Percentiles rank a stretch among this genome's conserved stretches.
phyloP scores from a whole-genome alignment of 169 alveolate genomes.

The Babesia bigemina region DNA sequence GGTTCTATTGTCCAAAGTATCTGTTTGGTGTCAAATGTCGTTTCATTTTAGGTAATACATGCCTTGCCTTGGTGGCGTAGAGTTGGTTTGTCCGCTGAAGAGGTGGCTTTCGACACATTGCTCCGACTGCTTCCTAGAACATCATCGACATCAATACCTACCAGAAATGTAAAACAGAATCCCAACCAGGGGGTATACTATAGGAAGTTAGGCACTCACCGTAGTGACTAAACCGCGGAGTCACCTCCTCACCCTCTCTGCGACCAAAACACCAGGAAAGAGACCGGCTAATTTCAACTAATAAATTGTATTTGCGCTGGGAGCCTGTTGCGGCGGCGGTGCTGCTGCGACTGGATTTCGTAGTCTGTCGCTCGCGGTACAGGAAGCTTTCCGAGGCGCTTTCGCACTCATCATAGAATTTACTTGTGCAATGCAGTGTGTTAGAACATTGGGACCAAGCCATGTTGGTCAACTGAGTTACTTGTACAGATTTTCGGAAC shows the following conservation, averaged over 20 bases:
- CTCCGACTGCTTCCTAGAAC: slow-evolving; percentile 35
- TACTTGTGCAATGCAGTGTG: slow-evolving; percentile 18
- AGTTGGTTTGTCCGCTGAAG: background rate
- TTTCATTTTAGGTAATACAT: background rate
- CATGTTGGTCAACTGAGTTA: background rate
- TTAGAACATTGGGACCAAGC: slow-evolving; percentile 25
- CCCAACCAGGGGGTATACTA: background rate
- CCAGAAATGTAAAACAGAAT: background rate
- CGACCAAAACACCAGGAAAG: slow-evolving; percentile 57
- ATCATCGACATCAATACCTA: slow-evolving; percentile 40
- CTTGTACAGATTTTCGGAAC: background rate
- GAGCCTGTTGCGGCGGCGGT: background rate
- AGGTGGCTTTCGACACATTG: background rate
- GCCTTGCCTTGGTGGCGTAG: slow-evolving; percentile 13
- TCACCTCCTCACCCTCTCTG: slow-evolving; percentile 6
- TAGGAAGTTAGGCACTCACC: slow-evolving; percentile 18
- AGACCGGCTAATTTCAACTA: slow-evolving; percentile 15
- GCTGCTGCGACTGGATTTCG: background rate
- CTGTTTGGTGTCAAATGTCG: background rate
- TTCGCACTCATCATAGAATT: slow-evolving; percentile 64
- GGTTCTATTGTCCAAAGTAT: slow-evolving; percentile 57
- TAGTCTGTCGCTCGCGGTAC: slow-evolving; percentile 13
- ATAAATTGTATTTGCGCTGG: slow-evolving; percentile 2
- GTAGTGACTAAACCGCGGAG: slow-evolving; percentile 19
- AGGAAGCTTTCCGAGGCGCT: slow-evolving; percentile 68